These are phyloP conservation scores for Globisporangium spiculum DNA, from an alignment of 352 stramenopile genomes.

Conservation along the genomic window DNA sequence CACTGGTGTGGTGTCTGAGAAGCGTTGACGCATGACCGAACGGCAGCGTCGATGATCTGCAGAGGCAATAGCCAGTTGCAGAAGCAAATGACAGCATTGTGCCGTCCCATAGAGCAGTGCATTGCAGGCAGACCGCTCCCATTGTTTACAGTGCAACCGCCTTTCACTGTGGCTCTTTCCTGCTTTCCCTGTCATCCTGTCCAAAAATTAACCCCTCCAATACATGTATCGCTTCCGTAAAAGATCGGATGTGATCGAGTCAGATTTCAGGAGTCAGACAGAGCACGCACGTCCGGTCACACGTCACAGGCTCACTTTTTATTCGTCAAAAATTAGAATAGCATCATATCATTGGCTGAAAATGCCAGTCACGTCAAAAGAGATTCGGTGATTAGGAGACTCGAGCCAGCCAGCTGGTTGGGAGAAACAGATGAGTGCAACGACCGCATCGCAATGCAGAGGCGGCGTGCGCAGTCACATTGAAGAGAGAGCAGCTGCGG, in stretches of 20 bases:
- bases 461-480: background rate
- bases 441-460: background rate
- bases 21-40: background rate
- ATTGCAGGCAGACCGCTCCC: background rate
- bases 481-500: background rate
- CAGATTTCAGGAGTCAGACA: background rate
- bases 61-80: background rate
- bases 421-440: slow-evolving; percentile 3
- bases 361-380: background rate
- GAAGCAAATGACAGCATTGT: background rate
- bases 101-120: background rate
- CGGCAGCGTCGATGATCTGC: too few relatives aligned
- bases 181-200: background rate
- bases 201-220: background rate
- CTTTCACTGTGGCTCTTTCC: background rate
- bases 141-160: background rate
- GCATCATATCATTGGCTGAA: background rate
- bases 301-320: background rate
- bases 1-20: background rate
- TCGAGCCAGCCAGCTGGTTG: slow-evolving; percentile 1
- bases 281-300: background rate
- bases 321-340: background rate
- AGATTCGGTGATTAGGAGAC: slow-evolving; percentile 5
- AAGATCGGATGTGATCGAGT: slow-evolving; percentile 1
- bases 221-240: background rate